Conservation (phyloP, 2,329 filamentous ascomycete species). For the Aspergillus sp. region DNA sequence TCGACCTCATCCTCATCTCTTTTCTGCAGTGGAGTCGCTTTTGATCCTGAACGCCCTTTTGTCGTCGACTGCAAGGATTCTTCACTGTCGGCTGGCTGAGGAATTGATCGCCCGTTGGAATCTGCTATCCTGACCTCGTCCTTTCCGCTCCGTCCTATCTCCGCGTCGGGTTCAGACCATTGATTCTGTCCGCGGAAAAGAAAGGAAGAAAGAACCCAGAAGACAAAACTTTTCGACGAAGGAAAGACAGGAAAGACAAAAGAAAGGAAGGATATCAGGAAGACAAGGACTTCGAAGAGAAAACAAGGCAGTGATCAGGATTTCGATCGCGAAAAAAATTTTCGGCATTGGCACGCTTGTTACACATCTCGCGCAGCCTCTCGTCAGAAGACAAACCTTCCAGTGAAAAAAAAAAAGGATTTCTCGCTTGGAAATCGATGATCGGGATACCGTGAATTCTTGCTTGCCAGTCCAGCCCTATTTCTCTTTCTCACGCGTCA, state of each 20-base stretch:
- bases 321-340: constrained; percentile 4
- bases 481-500: constrained; percentile 14
- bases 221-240: constrained; percentile 11
- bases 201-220: constrained; percentile 18
- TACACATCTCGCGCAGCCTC: constrained; percentile 6
- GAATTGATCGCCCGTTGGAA: constrained; percentile 7
- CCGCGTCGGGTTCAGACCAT: constrained; percentile 10
- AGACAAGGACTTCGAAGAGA: constrained; percentile 1
- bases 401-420: constrained; percentile 10
- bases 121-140: constrained; percentile 9
- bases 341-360: constrained; percentile 14
- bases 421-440: constrained; percentile 32
- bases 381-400: constrained; percentile 14
- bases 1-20: constrained; percentile 28
- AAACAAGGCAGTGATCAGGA: constrained; percentile 9
- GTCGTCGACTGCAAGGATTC: constrained; percentile 14
- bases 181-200: constrained; percentile 13
- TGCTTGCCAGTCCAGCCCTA: constrained; percentile 13
- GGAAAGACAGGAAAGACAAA: constrained; percentile 3
- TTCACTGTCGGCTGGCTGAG: constrained; percentile 17
- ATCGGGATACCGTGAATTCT: constrained; percentile 34
- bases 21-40: constrained; percentile 33
- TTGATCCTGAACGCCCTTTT: constrained; percentile 21
- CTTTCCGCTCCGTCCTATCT: constrained; percentile 18
- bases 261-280: constrained; percentile 5